Conservation (phyloP, 345 rosid species). For the Psidium guajava region DNA sequence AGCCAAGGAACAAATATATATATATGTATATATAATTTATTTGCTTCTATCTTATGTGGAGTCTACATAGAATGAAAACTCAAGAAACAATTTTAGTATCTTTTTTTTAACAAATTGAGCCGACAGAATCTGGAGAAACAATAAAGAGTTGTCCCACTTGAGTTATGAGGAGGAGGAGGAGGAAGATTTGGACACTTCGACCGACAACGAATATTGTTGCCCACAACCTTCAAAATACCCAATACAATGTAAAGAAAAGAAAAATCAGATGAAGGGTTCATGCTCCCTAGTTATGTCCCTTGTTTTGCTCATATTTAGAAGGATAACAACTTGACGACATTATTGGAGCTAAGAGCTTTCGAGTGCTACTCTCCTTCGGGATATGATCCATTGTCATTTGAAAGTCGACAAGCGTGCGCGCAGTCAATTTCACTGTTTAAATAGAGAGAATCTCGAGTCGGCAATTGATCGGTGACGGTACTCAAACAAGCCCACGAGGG, state of each 20-base stretch:
- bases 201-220: not conserved
- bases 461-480: not conserved
- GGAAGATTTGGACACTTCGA: not conserved
- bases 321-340: not conserved
- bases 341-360: not conserved
- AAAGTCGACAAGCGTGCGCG: not conserved
- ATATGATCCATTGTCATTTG: not conserved
- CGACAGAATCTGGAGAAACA: not conserved
- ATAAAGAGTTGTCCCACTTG: not conserved
- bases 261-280: not conserved
- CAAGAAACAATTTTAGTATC: not conserved
- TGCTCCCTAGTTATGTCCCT: not conserved
- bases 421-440: not conserved
- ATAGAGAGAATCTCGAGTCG: not conserved
- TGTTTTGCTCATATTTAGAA: not conserved
- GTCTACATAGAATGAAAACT: not conserved
- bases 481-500: not conserved
- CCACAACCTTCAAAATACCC: not conserved
- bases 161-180: not conserved
- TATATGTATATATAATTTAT: not conserved
- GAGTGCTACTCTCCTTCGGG: not conserved
- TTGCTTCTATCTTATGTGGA: not conserved
- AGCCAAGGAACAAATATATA: not conserved
- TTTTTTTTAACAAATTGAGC: not conserved
- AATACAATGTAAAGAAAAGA: not conserved